Evolutionary conservation across 768 basidiomycete genomes (phyloP), one percentile per base, ranked within the genome.

Genomic region (Auricularia heimuer): DNA sequence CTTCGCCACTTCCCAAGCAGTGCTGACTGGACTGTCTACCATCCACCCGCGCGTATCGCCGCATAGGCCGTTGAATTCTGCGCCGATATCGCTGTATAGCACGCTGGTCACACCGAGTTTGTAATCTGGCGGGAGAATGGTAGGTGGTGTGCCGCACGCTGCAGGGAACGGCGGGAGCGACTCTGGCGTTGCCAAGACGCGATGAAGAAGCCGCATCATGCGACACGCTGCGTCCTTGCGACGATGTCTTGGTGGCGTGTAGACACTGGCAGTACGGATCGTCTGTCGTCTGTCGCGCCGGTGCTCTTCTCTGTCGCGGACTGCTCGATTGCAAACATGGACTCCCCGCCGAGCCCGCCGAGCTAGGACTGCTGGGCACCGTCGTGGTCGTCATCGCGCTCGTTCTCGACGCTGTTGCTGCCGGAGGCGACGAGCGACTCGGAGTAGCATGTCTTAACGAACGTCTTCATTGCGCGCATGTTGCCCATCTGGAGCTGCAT

Each of bases 371-470:
- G 35, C 8, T 42, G 39, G 6, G 76, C 74, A 36, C 83, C 81
- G 65, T 88, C 74, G 65, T 83, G 85, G 0, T 84, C 87, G 47
- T 90, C 87, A 68, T 89, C 88, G 45, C 82, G 80, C 69, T 87
- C 89, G 64, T 82, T 83, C 63, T 85, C 88, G 21, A 51, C 61
- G 16, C n/a, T 51, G 29, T 29, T 34, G 7, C 47, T 51, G 18
- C 1, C 47, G 47, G 47, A 51, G 1, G 83, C 79, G 18, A 95
- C 76, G 2, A 98, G 84, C n/a, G 83, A 85, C 75, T 98, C 97
- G 0, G 95, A 97, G 74, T 96, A 98, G 73, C 94, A 91, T 0
- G 93, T 92, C 76, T 91, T 89, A 34, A 91, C 85, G 73, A 98
- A 98, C 12, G 82, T 80, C 75, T 95, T 97, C 65, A 98, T 89